Evolutionary conservation across 306 rosid genomes (phyloP).

Genomic region (cucumber (Cucumis sativus)): Cucumber_9930_V3 NC_026657.2:10320501-10321000

Average conservation of each 20-base stretch:
- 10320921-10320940: conserved; percentile 64
- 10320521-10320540: no score
- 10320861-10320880: neutral
- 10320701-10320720: neutral
- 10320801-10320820: neutral
- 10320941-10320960: conserved; percentile 29
- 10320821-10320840: neutral
- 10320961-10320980: conserved; percentile 27
- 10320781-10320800: neutral
- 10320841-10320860: neutral
- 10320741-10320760: neutral
- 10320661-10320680: neutral
- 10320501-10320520: no score
- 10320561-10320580: no score
- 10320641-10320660: neutral
- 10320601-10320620: no score
- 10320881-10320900: conserved; percentile 9
- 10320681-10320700: neutral
- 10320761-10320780: neutral
- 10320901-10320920: conserved; percentile 32
- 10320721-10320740: neutral
- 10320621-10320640: no score
- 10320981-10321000: conserved; percentile 26
- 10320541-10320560: no score
- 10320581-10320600: no score